Evolutionary conservation across 768 basidiomycete species (phyloP), one percentile per base, ranked within the genome.

Genomic region (Xerocomus spinulosus): DNA sequence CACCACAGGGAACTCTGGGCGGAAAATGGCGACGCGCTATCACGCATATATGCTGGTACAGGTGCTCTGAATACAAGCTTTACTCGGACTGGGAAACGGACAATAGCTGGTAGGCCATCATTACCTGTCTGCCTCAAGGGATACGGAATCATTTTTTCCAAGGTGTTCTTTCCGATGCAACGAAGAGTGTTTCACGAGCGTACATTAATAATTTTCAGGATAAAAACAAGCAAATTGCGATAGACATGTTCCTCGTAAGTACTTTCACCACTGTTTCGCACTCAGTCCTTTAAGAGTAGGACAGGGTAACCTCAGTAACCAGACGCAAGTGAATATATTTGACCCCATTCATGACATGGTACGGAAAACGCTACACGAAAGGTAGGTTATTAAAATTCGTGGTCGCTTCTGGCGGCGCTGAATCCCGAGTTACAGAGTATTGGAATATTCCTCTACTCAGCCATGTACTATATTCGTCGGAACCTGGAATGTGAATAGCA

Each of bases 201-300:
- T 99, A 97, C 60, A 95, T 97, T 60, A 96, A 94, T 60, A 97
- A 97, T 63, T 96, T 99, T 63, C 88, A 94, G 59, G 96, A 99
- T 64, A 89, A 90, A 64, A 82, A 79, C 30, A 99, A 99, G 63
- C 96, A 99, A 60, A 66, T 79, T 3, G 92, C 94, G 0, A 98
- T 98, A 51, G 96, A 99, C 62, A 87, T 92, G 79, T 88, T 98
- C 59, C 73, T 99, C 58, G 95, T 94, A 46, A 36, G 82, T 67
- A 9, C 21, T 24, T n/a, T 35, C 9, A 21, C 28, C 30, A 15
- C 30, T n/a, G 43, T 23, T 35, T 38, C 18, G 42, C 55, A n/a
- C n/a, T 18, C 8, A 40, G 9, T 18, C 24, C 17, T 42, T 29
- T 56, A 29, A 53, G 33, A n/a, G n/a, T 34, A 20, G 28, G 7